Conservation (phyloP, 202 grass and related monocot genomes). For the Musa balbisiana region DNA sequence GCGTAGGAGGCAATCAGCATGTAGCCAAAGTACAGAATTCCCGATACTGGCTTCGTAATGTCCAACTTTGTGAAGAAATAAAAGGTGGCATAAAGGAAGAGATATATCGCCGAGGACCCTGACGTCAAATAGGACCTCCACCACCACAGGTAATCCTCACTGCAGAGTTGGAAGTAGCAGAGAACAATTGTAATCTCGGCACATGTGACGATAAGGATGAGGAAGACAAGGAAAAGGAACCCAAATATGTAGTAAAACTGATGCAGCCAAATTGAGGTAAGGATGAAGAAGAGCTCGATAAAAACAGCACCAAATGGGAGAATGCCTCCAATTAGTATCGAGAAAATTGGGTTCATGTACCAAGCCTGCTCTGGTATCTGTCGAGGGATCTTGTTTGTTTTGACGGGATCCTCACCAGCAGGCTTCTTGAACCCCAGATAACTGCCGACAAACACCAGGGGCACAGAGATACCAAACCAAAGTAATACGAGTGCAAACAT, state of each 20-base stretch:
- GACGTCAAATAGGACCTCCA: constrained; percentile 91
- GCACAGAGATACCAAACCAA: constrained; percentile 92
- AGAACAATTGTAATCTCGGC: constrained; percentile 93
- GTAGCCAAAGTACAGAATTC: constrained; percentile 80
- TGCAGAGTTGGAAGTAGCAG: constrained; percentile 96
- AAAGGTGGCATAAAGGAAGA: constrained; percentile 81
- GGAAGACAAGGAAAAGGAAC: constrained; percentile 89
- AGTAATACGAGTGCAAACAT: constrained; percentile 96
- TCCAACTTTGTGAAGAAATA: constrained; percentile 97
- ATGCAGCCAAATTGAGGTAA: constrained; percentile 87
- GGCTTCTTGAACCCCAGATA: constrained; percentile 84
- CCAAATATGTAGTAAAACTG: constrained; percentile 99
- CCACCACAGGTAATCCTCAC: constrained; percentile 94
- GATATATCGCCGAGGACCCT: constrained; percentile 82
- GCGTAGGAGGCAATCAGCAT: constrained; percentile 82
- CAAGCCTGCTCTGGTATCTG: constrained; percentile 85
- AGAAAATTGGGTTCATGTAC: constrained; percentile 94
- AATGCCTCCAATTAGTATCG: constrained; percentile 77
- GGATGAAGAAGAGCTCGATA: constrained; percentile 89
- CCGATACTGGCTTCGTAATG: constrained; percentile 81
- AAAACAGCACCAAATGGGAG: constrained; percentile 89
- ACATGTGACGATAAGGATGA: constrained; percentile 81
- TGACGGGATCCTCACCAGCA: constrained; percentile 73
- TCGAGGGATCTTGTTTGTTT: constrained; percentile 94
- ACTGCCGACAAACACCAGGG: constrained; percentile 81